A percentile compares a stretch with the other conserved stretches of the same genome.
phyloP scores from a whole-genome alignment of 2,329 filamentous ascomycete genomes.

The Phyllosticta citribraziliensis region DNA sequence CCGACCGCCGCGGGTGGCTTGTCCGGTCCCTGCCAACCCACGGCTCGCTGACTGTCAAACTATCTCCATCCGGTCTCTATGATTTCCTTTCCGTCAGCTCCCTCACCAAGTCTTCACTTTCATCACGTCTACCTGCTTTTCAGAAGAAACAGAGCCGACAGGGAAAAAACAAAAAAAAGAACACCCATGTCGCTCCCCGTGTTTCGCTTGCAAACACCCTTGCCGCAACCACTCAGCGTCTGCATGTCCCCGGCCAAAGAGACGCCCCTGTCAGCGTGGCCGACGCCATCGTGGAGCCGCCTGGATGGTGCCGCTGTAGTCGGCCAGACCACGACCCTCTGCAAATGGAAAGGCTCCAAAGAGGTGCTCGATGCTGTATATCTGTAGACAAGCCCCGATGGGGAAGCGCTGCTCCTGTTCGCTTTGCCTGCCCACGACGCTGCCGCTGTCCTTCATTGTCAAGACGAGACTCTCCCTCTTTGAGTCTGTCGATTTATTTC shows the following conservation, averaged over 20 bases:
- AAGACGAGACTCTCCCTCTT: not conserved
- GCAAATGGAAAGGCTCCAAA: not conserved
- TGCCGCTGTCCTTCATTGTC: not conserved
- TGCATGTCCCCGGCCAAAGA: not conserved
- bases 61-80: not conserved
- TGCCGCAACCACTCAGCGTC: not conserved
- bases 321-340: not conserved
- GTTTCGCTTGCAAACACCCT: not conserved
- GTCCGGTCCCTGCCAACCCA: not conserved
- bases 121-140: not conserved
- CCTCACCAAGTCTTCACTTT: not conserved
- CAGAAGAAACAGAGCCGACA: not conserved
- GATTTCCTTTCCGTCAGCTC: not conserved
- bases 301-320: not conserved
- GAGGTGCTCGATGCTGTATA: not conserved
- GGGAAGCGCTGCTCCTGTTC: not conserved
- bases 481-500: not conserved
- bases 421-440: not conserved
- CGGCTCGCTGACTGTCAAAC: not conserved
- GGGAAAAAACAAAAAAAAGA: too few species aligned
- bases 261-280: not conserved
- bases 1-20: not conserved
- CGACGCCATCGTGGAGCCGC: not conserved
- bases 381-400: not conserved
- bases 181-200: not conserved